Evolutionary conservation across 208 protist genomes (phyloP), one percentile per base, ranked within the genome.

Genomic region (Trypanosoma boissoni): DNA sequence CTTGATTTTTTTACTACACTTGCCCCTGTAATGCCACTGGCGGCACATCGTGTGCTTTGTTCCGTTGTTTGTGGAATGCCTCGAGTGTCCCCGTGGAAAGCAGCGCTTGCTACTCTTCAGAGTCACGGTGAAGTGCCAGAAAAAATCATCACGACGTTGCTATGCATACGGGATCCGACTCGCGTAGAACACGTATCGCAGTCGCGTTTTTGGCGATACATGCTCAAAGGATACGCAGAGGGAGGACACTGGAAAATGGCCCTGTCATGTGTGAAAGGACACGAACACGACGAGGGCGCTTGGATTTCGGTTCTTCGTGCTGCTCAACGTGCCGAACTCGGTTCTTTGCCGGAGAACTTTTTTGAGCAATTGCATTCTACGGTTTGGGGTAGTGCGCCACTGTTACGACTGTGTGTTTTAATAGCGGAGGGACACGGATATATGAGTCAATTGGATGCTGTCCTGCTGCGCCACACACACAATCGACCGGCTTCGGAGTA

Each of bases 1-100:
- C 72, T 90, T 36, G 28, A 43, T 2, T 58, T 89, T 23, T 76
- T 79, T 34, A 21, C 39, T 21, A 21, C 65, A n/a, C 45, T 91
- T 53, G 49, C 62, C 0, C 54, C 73, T 7, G 68, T 75, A 26
- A 58, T 82, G 66, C 66, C 68, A 26, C 8, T 44, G 12, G 29
- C 67, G 1, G 73, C 72, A 44, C 63, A 68, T 44, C 54, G 50
- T 29, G 51, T 59, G 52, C 55, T 74, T 45, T 61, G 50, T 59
- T 59, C 71, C 70, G 60, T 76, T 59, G 53, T 83, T 42, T 66
- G 56, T 78, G 56, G 41, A 9, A 81, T 90, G 66, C 75, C 86
- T 6, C 28, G 24, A 3, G 58, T 26, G 4, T 45, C 80, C 1
- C 80, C 82, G 27, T 93, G 86, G 83, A 14, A 64, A 23, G 28